phyloP scores from a whole-genome alignment of 1,284 basidiomycete genomes.

The Melampsora americana region DNA sequence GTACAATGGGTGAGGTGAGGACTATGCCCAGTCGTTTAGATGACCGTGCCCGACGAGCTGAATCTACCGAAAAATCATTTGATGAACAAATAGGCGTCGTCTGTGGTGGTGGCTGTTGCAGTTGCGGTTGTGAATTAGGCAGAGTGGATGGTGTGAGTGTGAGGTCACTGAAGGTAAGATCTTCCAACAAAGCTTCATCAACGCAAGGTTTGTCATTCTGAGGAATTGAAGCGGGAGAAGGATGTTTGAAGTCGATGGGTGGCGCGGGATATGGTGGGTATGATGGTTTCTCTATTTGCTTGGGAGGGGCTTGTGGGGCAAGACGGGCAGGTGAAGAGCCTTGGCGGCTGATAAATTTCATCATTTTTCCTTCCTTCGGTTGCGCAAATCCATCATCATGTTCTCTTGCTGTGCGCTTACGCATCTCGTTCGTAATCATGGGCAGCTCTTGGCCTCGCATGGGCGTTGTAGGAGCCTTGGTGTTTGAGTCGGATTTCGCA shows the following conservation, averaged over 20 bases:
- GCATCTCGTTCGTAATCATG: not conserved
- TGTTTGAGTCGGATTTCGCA: not conserved
- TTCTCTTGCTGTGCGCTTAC: slow-evolving; percentile 16
- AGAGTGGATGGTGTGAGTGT: not conserved
- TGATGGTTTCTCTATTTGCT: not conserved
- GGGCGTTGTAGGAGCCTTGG: not conserved
- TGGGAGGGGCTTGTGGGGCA: no score
- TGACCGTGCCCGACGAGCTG: not conserved
- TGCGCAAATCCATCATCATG: slow-evolving; percentile 40
- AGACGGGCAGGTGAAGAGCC: not conserved
- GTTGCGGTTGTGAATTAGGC: not conserved
- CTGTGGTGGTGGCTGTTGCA: not conserved
- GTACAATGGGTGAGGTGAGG: slow-evolving; percentile 19
- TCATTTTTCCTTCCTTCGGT: slow-evolving; percentile 39
- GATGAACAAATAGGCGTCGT: not conserved
- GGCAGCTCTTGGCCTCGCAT: slow-evolving; percentile 1
- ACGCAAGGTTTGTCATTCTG: not conserved
- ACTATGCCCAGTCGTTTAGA: slow-evolving; percentile 26
- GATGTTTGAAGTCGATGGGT: not conserved
- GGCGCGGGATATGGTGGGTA: not conserved
- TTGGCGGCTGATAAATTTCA: slow-evolving; percentile 38
- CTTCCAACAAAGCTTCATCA: not conserved
- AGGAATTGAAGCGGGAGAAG: not conserved
- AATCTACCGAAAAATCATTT: not conserved
- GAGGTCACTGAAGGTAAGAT: slow-evolving; percentile 3